phyloP scores from a whole-genome alignment of 2,329 filamentous ascomycete genomes.

The Juglanconis oblonga region DNA sequence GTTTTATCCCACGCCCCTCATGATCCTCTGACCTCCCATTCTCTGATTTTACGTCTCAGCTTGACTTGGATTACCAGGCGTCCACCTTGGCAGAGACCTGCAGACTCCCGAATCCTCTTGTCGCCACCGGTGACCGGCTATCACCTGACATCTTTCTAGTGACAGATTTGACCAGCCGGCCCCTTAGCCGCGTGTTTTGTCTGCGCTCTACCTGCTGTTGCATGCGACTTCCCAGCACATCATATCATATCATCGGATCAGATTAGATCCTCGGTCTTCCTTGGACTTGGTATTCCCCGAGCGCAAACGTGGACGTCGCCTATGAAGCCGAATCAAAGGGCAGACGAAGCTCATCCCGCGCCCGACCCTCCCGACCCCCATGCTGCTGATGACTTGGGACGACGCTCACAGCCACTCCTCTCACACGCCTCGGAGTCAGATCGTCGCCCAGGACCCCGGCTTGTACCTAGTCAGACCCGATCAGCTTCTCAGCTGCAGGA shows the following conservation, averaged over 20 bases:
- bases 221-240: slow-evolving; percentile 8
- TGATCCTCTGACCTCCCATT: not conserved
- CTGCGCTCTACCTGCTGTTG: slow-evolving; percentile 2
- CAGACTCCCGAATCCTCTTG: slow-evolving; percentile 4
- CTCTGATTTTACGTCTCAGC: slow-evolving; percentile 1
- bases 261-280: slow-evolving; percentile 12
- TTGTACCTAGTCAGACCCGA: not conserved
- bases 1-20: slow-evolving; percentile 1
- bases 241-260: slow-evolving; percentile 15
- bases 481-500: not conserved
- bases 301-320: not conserved
- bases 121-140: too few species aligned
- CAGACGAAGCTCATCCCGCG: not conserved
- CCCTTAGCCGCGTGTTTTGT: not conserved
- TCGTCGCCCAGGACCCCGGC: not conserved
- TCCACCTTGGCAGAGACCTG: not conserved
- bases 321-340: slow-evolving; percentile 9
- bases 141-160: not conserved
- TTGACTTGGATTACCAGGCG: not conserved
- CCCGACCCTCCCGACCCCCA: not conserved
- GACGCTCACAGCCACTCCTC: not conserved
- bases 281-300: slow-evolving; percentile 1
- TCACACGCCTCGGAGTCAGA: not conserved
- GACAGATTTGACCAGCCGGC: not conserved
- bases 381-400: not conserved